Evolutionary conservation across 2,329 filamentous ascomycete species (phyloP).

Genomic region (Exutisphaerella laricina): DNA sequence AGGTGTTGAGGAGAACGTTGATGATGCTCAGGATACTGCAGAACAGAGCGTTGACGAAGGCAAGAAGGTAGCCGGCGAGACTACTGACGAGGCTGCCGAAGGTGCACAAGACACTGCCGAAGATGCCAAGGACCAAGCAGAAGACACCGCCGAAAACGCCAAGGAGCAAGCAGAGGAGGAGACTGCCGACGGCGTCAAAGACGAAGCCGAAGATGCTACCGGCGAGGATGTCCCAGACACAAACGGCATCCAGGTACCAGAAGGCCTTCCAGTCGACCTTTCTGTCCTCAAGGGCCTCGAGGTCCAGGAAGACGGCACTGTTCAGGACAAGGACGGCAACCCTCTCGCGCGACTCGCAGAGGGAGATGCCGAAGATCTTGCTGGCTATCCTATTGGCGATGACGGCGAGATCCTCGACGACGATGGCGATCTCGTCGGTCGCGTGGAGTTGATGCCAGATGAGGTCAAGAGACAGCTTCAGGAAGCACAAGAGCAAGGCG

Average conservation of each 20-base stretch:
- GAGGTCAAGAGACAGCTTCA: slow-evolving; percentile 39
- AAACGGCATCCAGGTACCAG: slow-evolving; percentile 30
- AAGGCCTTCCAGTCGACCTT: slow-evolving; percentile 40
- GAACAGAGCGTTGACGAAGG: slow-evolving; percentile 29
- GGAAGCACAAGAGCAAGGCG: slow-evolving; percentile 34
- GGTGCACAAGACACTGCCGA: slow-evolving; percentile 24
- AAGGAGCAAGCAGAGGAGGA: slow-evolving; percentile 31
- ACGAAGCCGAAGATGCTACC: slow-evolving; percentile 26
- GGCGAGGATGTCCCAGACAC: slow-evolving; percentile 30
- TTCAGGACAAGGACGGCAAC: slow-evolving; percentile 49
- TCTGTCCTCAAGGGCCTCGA: slow-evolving; percentile 46
- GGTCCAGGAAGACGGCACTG: slow-evolving; percentile 50
- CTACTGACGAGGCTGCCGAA: slow-evolving; percentile 24
- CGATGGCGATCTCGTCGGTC: slow-evolving; percentile 51
- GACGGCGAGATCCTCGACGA: slow-evolving; percentile 53
- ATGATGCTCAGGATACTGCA: slow-evolving; percentile 25
- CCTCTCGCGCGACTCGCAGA: slow-evolving; percentile 46
- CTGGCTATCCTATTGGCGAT: slow-evolving; percentile 48
- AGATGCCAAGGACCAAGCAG: slow-evolving; percentile 31
- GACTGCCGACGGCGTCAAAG: slow-evolving; percentile 27
- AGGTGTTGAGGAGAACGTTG: slow-evolving; percentile 34
- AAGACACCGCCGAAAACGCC: slow-evolving; percentile 32
- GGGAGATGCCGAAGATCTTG: slow-evolving; percentile 49
- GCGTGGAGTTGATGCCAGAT: slow-evolving; percentile 47
- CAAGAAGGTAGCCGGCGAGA: slow-evolving; percentile 31